Evolutionary conservation across 2,329 filamentous ascomycete genomes (phyloP).

Genomic region (Kalaharituber pfeilii): DNA sequence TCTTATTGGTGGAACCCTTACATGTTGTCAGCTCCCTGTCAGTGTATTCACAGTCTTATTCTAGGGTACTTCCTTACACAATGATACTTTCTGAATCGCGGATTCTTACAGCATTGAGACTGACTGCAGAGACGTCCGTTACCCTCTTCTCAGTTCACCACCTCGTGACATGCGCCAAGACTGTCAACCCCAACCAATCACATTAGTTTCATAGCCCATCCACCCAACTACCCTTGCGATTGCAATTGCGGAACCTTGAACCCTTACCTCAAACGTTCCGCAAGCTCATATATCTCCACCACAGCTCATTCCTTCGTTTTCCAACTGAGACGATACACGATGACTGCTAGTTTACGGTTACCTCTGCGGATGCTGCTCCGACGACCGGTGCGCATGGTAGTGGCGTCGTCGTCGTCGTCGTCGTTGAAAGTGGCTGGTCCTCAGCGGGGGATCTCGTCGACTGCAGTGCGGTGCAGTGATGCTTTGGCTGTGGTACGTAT

Average conservation of each 20-base stretch:
- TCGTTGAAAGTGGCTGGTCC: not conserved
- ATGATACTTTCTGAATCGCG: too few species aligned
- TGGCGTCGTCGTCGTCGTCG: not conserved
- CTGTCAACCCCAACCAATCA: not conserved
- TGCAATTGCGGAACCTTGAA: not conserved
- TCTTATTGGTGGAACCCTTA: too few species aligned
- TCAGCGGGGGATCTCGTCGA: not conserved
- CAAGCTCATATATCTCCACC: not conserved
- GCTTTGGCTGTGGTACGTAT: not conserved
- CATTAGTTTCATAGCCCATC: not conserved
- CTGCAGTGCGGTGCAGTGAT: not conserved
- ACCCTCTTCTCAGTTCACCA: too few species aligned
- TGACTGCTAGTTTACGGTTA: too few species aligned
- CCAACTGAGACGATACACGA: too few species aligned
- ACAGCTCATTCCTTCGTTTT: not conserved
- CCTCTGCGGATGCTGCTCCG: not conserved
- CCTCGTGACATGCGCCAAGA: too few species aligned
- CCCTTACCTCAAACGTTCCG: not conserved
- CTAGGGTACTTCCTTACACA: too few species aligned
- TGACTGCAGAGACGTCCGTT: too few species aligned
- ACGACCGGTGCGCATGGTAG: not conserved
- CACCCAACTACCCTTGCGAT: not conserved
- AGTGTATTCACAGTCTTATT: too few species aligned
- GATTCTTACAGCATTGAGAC: too few species aligned
- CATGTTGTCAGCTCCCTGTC: too few species aligned